Evolutionary conservation across 805 yeast genomes (phyloP).

Genomic region (Myxozyma vanderwaltii): DNA sequence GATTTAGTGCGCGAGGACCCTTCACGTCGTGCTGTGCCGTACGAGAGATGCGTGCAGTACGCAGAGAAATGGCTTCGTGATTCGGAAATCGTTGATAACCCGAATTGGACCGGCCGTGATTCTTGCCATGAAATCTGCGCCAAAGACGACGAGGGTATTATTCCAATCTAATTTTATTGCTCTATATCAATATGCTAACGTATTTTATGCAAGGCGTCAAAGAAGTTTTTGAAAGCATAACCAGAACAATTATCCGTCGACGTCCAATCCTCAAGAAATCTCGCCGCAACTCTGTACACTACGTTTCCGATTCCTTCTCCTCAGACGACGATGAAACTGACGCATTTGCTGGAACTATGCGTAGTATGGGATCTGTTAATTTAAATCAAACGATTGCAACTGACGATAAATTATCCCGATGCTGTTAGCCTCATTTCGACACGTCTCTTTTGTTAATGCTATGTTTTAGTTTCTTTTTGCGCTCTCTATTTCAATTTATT

Average conservation of each 20-base stretch:
- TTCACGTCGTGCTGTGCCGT: slow-evolving; percentile 41
- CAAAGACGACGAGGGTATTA: slow-evolving; percentile 40
- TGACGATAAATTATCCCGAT: slow-evolving; percentile 9
- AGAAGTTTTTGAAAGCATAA: slow-evolving; percentile 42
- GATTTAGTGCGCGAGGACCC: slow-evolving; percentile 43
- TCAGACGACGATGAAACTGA: slow-evolving; percentile 25
- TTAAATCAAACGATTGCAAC: slow-evolving; percentile 10
- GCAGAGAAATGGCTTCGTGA: slow-evolving; percentile 38
- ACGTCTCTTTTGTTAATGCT: too few relatives aligned
- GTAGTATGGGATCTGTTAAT: slow-evolving; percentile 29
- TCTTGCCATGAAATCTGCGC: slow-evolving; percentile 44
- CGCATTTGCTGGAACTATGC: slow-evolving; percentile 17
- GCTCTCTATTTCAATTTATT: too few relatives aligned
- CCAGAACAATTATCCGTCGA: slow-evolving; percentile 38
- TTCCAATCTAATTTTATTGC: not conserved
- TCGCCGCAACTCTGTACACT: slow-evolving; percentile 32
- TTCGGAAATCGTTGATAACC: slow-evolving; percentile 18
- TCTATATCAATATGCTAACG: not conserved
- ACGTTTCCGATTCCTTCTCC: slow-evolving; percentile 31
- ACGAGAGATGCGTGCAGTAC: slow-evolving; percentile 41
- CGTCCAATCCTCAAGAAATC: slow-evolving; percentile 37
- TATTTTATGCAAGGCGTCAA: slow-evolving; percentile 36
- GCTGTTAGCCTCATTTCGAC: slow-evolving; percentile 9
- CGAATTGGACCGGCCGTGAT: slow-evolving; percentile 35
- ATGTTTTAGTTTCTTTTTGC: not conserved